phyloP scores from a whole-genome alignment of 2,329 filamentous ascomycete species.

The Neoascochyta sp. region DNA sequence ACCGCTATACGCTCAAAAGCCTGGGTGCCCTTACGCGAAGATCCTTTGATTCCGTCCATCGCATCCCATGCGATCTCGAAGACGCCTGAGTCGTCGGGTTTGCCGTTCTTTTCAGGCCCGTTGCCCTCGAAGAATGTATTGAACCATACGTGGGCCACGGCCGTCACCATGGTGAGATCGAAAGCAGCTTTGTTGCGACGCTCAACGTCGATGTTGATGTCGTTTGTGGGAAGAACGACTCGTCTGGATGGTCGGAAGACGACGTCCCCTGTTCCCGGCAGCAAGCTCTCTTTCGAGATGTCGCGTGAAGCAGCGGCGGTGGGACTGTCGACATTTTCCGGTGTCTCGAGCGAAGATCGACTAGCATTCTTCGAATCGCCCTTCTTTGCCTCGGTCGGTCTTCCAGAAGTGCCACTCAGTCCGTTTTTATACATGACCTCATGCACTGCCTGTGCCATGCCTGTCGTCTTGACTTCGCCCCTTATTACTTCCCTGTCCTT shows the following conservation, averaged over 20 bases:
- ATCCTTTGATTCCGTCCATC: constrained; percentile 95
- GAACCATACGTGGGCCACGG: constrained; percentile 95
- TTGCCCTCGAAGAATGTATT: constrained; percentile 88
- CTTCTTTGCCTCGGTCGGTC: constrained; percentile 10
- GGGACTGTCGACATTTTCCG: constrained; percentile 10
- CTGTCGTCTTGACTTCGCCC: constrained; percentile 47
- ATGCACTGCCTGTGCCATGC: constrained; percentile 45
- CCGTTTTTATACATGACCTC: constrained; percentile 44
- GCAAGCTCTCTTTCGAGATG: constrained; percentile 32
- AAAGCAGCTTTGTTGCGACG: constrained; percentile 75
- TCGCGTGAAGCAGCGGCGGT: constrained; percentile 13
- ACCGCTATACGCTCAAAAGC: constrained; percentile 80
- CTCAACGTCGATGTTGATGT: constrained; percentile 88
- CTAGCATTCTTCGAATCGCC: constrained; percentile 19
- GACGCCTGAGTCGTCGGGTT: constrained; percentile 64
- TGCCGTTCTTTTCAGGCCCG: constrained; percentile 64
- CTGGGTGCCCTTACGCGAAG: constrained; percentile 72
- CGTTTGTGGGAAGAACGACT: constrained; percentile 71
- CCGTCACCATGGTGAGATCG: constrained; percentile 81
- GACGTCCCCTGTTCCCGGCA: constrained; percentile 63
- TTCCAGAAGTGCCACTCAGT: constrained; percentile 24
- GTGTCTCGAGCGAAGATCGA: constrained; percentile 14
- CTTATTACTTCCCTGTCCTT: constrained; percentile 67
- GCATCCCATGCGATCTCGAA: constrained; percentile 70
- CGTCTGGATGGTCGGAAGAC: constrained; percentile 70